Evolutionary conservation across 495 filamentous ascomycete genomes (phyloP).

Genomic region (Xylaria bambusicola): DNA sequence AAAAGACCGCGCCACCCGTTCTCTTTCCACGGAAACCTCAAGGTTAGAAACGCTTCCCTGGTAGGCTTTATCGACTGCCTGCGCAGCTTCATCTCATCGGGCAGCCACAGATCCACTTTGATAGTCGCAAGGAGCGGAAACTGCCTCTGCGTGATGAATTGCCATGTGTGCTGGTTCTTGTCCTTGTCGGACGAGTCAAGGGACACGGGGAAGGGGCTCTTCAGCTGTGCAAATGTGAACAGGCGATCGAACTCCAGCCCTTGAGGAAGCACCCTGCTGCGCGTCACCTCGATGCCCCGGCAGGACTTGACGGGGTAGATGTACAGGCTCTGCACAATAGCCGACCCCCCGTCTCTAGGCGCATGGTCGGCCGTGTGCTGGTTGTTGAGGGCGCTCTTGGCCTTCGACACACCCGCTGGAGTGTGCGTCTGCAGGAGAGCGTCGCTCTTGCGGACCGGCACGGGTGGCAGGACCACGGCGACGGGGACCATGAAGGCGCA

Average conservation of each 20-base stretch:
- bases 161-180: constrained; percentile 63
- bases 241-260: constrained; percentile 84
- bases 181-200: constrained; percentile 39
- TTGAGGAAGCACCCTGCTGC: constrained; percentile 64
- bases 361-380: constrained; percentile 42
- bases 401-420: constrained; percentile 35
- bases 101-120: constrained; percentile 76
- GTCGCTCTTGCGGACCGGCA: constrained; percentile 46
- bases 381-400: constrained; percentile 46
- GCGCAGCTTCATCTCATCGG: constrained; percentile 58
- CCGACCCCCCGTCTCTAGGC: constrained; percentile 25
- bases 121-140: constrained; percentile 73
- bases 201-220: constrained; percentile 51
- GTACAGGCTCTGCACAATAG: constrained; percentile 72
- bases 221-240: constrained; percentile 77
- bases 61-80: constrained; percentile 44
- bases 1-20: constrained; percentile 44
- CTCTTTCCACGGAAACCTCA: constrained; percentile 62
- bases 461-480: constrained; percentile 48
- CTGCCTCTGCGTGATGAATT: constrained; percentile 76
- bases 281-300: constrained; percentile 70
- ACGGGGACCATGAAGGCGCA: constrained; percentile 51
- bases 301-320: constrained; percentile 91
- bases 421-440: constrained; percentile 49
- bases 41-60: constrained; percentile 56